Evolutionary conservation across 2,329 filamentous ascomycete genomes (phyloP), one percentile per base, ranked within the genome.

Genomic region (Clarireedia paspali): DNA sequence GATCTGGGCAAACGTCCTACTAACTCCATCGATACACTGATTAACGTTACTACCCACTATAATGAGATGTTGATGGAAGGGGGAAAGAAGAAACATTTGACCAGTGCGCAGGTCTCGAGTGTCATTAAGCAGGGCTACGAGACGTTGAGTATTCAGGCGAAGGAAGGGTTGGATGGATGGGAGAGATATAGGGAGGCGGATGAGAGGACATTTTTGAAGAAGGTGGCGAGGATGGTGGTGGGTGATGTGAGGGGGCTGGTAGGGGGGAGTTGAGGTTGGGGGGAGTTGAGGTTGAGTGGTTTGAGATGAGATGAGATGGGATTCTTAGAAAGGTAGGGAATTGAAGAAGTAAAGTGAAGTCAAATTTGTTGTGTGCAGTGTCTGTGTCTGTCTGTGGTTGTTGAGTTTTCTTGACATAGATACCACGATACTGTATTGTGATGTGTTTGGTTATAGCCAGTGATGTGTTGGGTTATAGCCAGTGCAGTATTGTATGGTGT

Each of bases 111-210:
- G 69, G 91, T 99, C 40, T 86, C 87, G 44, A 87, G 88, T 62
- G 88, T 96, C 27, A 97, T 99, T 71, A 95, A 95, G 74, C 88
- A 95, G 70, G 94, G 94, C 0, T 97, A 97, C 67, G 92, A 97
- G 71, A 96, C 91, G 38, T 73, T 99, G 65, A 92, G 88, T 60
- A 95, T 99, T 54, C 89, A 95, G 71, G 84, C 89, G 0, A 90
- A 86, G 66, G 91, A 95, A 68, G 91, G 89, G 0, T 70, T 95
- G 63, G 91, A 92, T 69, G 83, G 84, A 39, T 95, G 90, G 89
- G 88, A 90, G 62, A 82, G 79, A 68, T 97, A 89, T 70, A 78
- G 92, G 14, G 94, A 97, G 74, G 88, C 87, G 2, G 90, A 96
- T 62, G 86, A 91, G 75, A 87, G 90, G 72, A 81, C 79, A 5